Percentiles rank a stretch among this genome's conserved stretches.
Evolutionary conservation across 768 basidiomycete genomes (phyloP).

Genomic region (Tubosaeta sp.): DNA sequence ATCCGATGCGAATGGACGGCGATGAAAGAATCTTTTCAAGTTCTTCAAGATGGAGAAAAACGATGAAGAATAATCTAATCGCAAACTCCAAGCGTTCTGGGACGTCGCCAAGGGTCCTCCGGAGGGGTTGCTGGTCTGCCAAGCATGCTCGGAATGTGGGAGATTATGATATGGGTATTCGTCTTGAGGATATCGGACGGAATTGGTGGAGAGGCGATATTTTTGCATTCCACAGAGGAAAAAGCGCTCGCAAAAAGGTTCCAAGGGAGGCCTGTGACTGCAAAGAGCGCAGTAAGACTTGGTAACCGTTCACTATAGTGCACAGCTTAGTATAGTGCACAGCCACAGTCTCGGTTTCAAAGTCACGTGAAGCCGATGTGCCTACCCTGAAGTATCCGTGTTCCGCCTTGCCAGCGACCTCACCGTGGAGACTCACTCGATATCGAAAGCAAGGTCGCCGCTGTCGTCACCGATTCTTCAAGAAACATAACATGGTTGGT

Average conservation of each 20-base stretch:
- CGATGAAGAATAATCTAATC: slow-evolving; percentile 1
- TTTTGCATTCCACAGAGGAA: slow-evolving; percentile 21
- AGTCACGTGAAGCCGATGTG: slow-evolving; percentile 18
- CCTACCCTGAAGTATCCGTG: slow-evolving; percentile 24
- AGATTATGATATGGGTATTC: slow-evolving; percentile 15
- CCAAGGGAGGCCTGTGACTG: not conserved
- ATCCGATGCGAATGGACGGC: slow-evolving; percentile 12
- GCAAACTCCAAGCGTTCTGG: slow-evolving; percentile 7
- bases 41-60: slow-evolving; percentile 12
- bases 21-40: slow-evolving; percentile 17
- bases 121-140: slow-evolving; percentile 22
- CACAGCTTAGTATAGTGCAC: slow-evolving; percentile 7
- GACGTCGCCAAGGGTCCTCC: slow-evolving; percentile 8
- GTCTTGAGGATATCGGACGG: slow-evolving; percentile 15
- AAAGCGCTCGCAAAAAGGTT: not conserved
- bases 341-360: not conserved
- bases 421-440: not conserved
- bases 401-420: not conserved
- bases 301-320: not conserved
- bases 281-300: slow-evolving; percentile 1
- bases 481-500: slow-evolving; percentile 33
- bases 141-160: slow-evolving; percentile 11
- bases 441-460: slow-evolving; percentile 23
- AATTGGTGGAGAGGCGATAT: slow-evolving; percentile 4
- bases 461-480: slow-evolving; percentile 19